phyloP scores from a whole-genome alignment of 2,329 filamentous ascomycete species.

The Penicillium sp. region DNA sequence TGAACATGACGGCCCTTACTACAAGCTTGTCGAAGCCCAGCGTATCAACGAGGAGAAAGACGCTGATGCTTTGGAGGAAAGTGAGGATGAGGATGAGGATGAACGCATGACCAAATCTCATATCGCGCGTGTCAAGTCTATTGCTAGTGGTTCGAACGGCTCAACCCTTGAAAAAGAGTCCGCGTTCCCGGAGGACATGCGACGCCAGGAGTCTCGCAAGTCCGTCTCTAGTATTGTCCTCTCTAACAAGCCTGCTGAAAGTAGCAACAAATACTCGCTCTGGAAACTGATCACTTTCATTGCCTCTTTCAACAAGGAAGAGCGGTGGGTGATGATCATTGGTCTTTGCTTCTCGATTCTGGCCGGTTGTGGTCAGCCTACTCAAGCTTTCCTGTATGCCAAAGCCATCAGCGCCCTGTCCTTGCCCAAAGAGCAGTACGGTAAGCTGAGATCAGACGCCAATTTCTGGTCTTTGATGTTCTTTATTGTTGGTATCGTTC shows the following conservation, averaged over 20 bases:
- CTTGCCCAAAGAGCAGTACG: constrained; percentile 53
- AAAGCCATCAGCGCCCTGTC: constrained; percentile 77
- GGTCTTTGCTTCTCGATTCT: constrained; percentile 74
- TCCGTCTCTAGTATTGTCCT: constrained; percentile 70
- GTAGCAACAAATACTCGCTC: constrained; percentile 61
- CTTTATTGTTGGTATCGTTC: constrained; percentile 74
- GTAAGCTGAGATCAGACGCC: constrained; percentile 64
- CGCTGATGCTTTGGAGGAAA: constrained; percentile 30
- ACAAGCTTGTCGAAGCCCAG: constrained; percentile 82
- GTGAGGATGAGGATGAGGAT: constrained; percentile 26
- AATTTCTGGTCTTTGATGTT: constrained; percentile 91
- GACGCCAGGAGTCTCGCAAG: constrained; percentile 51
- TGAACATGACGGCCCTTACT: constrained; percentile 70
- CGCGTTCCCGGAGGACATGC: constrained; percentile 33
- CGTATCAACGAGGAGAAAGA: constrained; percentile 64
- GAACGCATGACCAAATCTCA: constrained; percentile 29
- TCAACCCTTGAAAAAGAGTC: constrained; percentile 30
- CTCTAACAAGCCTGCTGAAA: constrained; percentile 53
- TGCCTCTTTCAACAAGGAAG: constrained; percentile 71
- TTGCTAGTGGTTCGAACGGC: constrained; percentile 32
- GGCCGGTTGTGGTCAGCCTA: constrained; percentile 77
- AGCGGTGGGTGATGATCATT: constrained; percentile 69
- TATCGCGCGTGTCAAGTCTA: constrained; percentile 34
- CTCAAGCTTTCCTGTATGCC: constrained; percentile 77
- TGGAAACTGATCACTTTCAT: constrained; percentile 78